Conservation (phyloP, 2,329 filamentous ascomycete species). For the Diaporthe sp. region DNA sequence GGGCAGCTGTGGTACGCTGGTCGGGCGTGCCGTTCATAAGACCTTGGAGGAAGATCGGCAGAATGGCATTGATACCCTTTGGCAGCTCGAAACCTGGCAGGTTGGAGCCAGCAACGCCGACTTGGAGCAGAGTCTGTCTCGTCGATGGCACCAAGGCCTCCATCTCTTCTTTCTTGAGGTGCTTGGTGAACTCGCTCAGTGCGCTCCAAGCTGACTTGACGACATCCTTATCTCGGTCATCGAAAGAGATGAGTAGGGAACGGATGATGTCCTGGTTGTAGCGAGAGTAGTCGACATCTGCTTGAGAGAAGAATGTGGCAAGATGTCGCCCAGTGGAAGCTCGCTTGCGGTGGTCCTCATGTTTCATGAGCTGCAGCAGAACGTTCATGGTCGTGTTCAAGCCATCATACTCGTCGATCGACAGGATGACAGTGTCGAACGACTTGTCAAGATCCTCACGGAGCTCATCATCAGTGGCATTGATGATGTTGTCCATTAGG, state of each 20-base stretch:
- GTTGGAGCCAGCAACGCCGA: constrained; percentile 87
- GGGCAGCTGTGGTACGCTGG: constrained; percentile 89
- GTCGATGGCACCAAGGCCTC: constrained; percentile 90
- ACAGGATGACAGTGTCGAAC: constrained; percentile 90
- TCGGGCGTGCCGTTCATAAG: constrained; percentile 96
- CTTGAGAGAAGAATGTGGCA: constrained; percentile 84
- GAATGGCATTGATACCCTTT: constrained; percentile 95
- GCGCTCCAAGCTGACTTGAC: constrained; percentile 92
- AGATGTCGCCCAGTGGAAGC: constrained; percentile 83
- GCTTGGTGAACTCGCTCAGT: constrained; percentile 87
- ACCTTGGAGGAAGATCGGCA: constrained; percentile 97
- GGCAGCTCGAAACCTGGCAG: constrained; percentile 91
- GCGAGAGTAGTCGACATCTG: constrained; percentile 89
- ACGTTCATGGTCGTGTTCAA: constrained; percentile 97
- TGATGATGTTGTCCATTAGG: constrained; percentile 92
- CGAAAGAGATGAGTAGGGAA: constrained; percentile 90
- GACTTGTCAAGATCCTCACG: constrained; percentile 80
- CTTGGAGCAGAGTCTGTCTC: constrained; percentile 85
- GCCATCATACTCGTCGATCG: constrained; percentile 95
- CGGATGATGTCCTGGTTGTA: constrained; percentile 98
- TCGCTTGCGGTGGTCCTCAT: constrained; percentile 90
- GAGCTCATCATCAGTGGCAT: constrained; percentile 79
- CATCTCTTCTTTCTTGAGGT: constrained; percentile 97
- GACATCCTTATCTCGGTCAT: constrained; percentile 85
- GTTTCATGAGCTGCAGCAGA: constrained; percentile 87